A percentile compares a stretch with the other conserved stretches of the same genome.
Evolutionary conservation across 805 yeast genomes (phyloP).

Genomic region (Brettanomyces custersianus): DNA sequence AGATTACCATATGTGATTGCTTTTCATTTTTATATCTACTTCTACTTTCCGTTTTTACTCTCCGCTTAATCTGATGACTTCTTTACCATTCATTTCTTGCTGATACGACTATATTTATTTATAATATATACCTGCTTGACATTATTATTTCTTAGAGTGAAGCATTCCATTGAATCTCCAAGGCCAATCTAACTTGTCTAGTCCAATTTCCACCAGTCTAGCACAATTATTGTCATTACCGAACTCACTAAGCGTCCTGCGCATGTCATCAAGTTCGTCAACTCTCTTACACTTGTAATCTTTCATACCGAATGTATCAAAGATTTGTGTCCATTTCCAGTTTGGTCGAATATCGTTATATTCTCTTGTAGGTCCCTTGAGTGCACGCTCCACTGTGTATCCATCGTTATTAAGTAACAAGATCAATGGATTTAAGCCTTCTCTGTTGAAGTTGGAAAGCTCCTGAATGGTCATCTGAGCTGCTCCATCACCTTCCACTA

Average conservation of each 20-base stretch:
- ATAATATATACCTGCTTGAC: no score
- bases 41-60: neutral
- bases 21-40: neutral
- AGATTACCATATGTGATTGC: slow-evolving; percentile 20
- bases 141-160: neutral
- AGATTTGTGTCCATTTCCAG: slow-evolving; percentile 75
- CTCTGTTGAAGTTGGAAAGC: slow-evolving; percentile 20
- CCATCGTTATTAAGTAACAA: slow-evolving; percentile 79
- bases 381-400: slow-evolving; percentile 82
- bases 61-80: neutral
- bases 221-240: slow-evolving; percentile 13
- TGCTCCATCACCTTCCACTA: slow-evolving; percentile 88
- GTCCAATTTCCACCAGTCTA: slow-evolving; percentile 49
- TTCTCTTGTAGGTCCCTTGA: slow-evolving; percentile 64
- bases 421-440: slow-evolving; percentile 59
- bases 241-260: slow-evolving; percentile 26
- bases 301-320: slow-evolving; percentile 55
- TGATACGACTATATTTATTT: neutral
- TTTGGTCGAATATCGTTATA: slow-evolving; percentile 76
- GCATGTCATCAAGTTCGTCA: slow-evolving; percentile 30
- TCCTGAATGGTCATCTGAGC: slow-evolving; percentile 95
- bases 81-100: neutral
- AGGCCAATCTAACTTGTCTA: slow-evolving; percentile 57
- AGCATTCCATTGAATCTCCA: slow-evolving; percentile 43
- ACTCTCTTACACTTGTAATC: slow-evolving; percentile 24